Conservation (phyloP, 345 rosid genomes). For the Turnera subulata region DNA sequence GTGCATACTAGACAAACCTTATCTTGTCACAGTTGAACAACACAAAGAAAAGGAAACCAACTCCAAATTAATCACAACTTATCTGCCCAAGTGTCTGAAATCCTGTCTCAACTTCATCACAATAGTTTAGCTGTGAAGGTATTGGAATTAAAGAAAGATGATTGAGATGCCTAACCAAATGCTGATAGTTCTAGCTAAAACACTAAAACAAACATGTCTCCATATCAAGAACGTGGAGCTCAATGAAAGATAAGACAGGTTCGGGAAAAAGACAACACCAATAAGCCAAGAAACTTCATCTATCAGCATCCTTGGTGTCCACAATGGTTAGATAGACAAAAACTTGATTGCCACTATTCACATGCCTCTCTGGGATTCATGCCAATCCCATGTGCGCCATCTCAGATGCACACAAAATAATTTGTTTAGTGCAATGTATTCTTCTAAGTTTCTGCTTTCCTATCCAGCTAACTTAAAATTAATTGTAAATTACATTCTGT, state of each 20-base stretch:
- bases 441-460: not conserved
- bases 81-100: not conserved
- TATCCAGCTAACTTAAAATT: conserved; percentile 20
- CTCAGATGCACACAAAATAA: conserved; percentile 30
- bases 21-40: not conserved
- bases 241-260: conserved; percentile 1
- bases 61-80: no score
- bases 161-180: not conserved
- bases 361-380: conserved; percentile 29
- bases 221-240: not conserved
- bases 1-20: not conserved
- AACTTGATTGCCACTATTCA: conserved; percentile 34
- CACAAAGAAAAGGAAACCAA: no score
- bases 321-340: conserved; percentile 20
- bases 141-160: not conserved
- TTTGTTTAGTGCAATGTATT: not conserved
- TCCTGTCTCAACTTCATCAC: not conserved
- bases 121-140: not conserved
- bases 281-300: conserved; percentile 29
- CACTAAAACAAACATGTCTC: conserved; percentile 1
- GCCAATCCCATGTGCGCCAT: conserved; percentile 40
- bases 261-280: conserved; percentile 22
- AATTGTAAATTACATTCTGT: conserved; percentile 9
- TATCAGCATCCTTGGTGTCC: conserved; percentile 27
- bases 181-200: no score